Evolutionary conservation across 257 asterid species (phyloP).

Genomic region (Salvia hispanica): DNA sequence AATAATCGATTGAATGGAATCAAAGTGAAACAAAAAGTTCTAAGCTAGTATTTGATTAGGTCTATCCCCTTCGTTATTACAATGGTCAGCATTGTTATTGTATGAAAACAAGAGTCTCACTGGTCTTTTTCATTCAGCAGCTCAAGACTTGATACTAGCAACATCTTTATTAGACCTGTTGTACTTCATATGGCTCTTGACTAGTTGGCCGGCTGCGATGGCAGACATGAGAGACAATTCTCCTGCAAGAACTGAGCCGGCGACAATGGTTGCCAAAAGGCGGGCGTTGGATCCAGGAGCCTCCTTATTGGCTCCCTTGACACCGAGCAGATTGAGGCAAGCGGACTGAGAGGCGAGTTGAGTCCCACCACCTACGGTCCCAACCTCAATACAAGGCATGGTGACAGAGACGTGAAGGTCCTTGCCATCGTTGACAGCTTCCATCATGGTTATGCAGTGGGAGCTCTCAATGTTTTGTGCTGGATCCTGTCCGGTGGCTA

Average conservation of each 20-base stretch:
- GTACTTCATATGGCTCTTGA: constrained; percentile 50
- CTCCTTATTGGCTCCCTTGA: constrained; percentile 44
- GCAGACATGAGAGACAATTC: constrained; percentile 53
- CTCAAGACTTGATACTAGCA: neutral
- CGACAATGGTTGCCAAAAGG: constrained; percentile 42
- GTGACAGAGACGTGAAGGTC: constrained; percentile 48
- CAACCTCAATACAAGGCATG: constrained; percentile 51
- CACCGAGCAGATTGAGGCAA: constrained; percentile 45
- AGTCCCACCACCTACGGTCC: constrained; percentile 50
- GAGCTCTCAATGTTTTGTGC: constrained; percentile 49
- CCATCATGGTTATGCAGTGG: constrained; percentile 54
- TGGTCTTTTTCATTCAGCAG: no score
- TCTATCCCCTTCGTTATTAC: no score
- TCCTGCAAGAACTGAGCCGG: constrained; percentile 46
- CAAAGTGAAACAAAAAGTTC: no score
- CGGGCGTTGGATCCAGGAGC: constrained; percentile 46
- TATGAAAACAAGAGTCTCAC: no score
- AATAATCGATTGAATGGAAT: no score
- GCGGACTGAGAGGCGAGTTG: constrained; percentile 48
- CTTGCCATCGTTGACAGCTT: constrained; percentile 42
- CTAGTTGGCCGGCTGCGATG: constrained; percentile 48
- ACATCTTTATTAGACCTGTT: constrained; percentile 41
- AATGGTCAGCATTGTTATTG: no score
- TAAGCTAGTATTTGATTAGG: no score
- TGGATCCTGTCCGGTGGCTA: constrained; percentile 46